Evolutionary conservation across 2,329 filamentous ascomycete species (phyloP).

Genomic region (Microdochium nivale): DNA sequence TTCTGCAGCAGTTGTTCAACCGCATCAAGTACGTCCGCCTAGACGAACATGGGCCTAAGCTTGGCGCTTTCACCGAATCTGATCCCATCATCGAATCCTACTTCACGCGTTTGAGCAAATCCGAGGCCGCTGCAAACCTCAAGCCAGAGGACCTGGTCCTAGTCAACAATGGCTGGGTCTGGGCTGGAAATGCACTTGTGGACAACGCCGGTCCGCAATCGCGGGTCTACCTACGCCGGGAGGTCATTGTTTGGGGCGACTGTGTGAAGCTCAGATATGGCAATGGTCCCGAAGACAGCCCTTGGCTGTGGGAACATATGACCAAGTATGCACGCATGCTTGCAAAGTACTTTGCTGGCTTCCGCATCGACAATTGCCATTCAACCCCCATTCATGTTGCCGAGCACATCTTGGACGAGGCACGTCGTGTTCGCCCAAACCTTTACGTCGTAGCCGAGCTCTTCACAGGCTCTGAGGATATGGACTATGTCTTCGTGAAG

Average conservation of each 20-base stretch:
- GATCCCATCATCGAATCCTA: conserved; percentile 88
- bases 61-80: conserved; percentile 66
- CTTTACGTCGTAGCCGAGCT: conserved; percentile 90
- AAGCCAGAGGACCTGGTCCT: conserved; percentile 69
- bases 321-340: conserved; percentile 83
- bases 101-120: conserved; percentile 80
- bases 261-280: conserved; percentile 97
- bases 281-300: conserved; percentile 69
- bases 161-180: conserved; percentile 97
- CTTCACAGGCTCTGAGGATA: conserved; percentile 91
- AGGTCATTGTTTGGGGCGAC: conserved; percentile 97
- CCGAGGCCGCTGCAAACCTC: conserved; percentile 69
- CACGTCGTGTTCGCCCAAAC: conserved; percentile 78
- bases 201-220: conserved; percentile 90
- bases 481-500: conserved; percentile 94
- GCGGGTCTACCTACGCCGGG: conserved; percentile 85
- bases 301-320: conserved; percentile 95
- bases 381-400: conserved; percentile 93
- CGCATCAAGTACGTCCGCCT: conserved; percentile 90
- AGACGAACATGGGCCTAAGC: conserved; percentile 84
- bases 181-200: conserved; percentile 88
- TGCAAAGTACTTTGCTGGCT: conserved; percentile 90
- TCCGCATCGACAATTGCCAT: conserved; percentile 97
- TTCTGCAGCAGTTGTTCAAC: conserved; percentile 86
- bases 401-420: conserved; percentile 89